Evolutionary conservation across 305 asterid genomes (phyloP).

Genomic region (Rubia peregrina): DNA sequence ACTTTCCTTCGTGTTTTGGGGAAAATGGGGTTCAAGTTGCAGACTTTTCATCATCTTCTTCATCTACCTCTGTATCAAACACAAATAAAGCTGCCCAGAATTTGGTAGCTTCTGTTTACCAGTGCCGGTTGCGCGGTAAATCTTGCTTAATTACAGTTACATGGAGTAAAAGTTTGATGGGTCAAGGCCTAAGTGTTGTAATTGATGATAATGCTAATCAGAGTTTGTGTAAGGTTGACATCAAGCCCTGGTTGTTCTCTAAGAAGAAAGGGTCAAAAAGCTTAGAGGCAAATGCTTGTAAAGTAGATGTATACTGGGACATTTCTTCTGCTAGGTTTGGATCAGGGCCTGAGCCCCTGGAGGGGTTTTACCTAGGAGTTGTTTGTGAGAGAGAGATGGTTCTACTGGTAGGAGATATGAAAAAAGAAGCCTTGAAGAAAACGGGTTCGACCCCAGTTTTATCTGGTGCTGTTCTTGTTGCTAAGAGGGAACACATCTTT

Average conservation of each 20-base stretch:
- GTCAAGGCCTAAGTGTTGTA: constrained; percentile 56
- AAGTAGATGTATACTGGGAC: constrained; percentile 56
- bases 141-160: constrained; percentile 44
- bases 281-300: constrained; percentile 42
- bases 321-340: constrained; percentile 58
- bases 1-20: constrained; percentile 75
- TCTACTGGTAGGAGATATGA: constrained; percentile 60
- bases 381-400: constrained; percentile 48
- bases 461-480: constrained; percentile 36
- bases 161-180: constrained; percentile 68
- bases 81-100: constrained; percentile 40
- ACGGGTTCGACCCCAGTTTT: constrained; percentile 35
- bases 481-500: constrained; percentile 49
- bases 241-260: constrained; percentile 63
- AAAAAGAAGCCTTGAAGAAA: constrained; percentile 51
- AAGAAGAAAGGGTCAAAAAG: constrained; percentile 62
- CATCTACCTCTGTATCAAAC: constrained; percentile 30
- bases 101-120: constrained; percentile 48
- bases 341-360: constrained; percentile 66
- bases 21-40: constrained; percentile 81
- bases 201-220: constrained; percentile 46
- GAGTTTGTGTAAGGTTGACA: constrained; percentile 52
- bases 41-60: constrained; percentile 36
- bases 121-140: constrained; percentile 47
- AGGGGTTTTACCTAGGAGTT: constrained; percentile 50